Evolutionary conservation across 495 filamentous ascomycete genomes (phyloP).

Genomic region (Talaromyces wortmannii): DNA sequence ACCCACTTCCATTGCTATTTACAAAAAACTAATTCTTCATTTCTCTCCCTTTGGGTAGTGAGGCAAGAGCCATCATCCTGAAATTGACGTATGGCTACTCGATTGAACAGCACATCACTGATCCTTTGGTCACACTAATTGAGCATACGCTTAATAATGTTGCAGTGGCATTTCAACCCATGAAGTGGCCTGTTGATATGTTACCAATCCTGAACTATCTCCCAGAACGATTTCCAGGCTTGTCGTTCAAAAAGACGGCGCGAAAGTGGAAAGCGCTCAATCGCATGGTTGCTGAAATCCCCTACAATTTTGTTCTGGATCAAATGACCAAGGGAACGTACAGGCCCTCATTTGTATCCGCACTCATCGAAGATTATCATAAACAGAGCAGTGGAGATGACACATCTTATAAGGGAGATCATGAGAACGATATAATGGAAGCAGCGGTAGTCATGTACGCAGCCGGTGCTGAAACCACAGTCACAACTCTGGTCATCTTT

Average conservation of each 20-base stretch:
- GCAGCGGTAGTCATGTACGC: conserved; percentile 45
- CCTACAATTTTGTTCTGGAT: conserved; percentile 37
- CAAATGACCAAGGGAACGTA: conserved; percentile 28
- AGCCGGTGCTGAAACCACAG: conserved; percentile 52
- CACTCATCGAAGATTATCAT: conserved; percentile 23
- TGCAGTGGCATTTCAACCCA: conserved; percentile 21
- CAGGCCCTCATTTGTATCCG: conserved; percentile 30
- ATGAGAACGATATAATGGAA: conserved; percentile 31
- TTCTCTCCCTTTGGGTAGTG: conserved; percentile 7
- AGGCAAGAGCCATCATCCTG: conserved; percentile 34
- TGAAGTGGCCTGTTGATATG: conserved; percentile 35
- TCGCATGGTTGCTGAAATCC: conserved; percentile 16
- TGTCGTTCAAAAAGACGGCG: conserved; percentile 30
- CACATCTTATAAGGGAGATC: background rate
- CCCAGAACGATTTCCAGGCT: conserved; percentile 42
- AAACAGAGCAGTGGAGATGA: background rate
- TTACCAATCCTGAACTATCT: conserved; percentile 22
- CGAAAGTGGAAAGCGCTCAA: conserved; percentile 17
- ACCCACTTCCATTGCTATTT: background rate
- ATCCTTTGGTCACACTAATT: conserved; percentile 34
- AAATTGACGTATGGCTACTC: conserved; percentile 46
- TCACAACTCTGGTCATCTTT: conserved; percentile 27
- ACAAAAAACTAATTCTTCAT: background rate
- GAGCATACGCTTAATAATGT: conserved; percentile 31
- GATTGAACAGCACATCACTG: conserved; percentile 23